Conservation (phyloP, 495 filamentous ascomycete genomes). For the Aspergillus mulundensis region DNA sequence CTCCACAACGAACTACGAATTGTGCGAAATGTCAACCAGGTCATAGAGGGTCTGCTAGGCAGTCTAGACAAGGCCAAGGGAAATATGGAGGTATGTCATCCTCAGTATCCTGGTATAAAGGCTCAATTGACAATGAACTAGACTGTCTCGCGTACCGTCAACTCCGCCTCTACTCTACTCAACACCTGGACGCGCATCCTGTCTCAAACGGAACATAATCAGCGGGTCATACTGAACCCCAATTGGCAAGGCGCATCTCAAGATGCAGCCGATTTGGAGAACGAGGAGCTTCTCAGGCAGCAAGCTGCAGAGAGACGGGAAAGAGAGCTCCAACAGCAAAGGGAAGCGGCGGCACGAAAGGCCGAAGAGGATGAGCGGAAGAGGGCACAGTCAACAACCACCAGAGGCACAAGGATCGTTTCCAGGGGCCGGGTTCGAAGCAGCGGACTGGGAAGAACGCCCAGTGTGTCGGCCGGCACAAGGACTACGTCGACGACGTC, state of each 20-base stretch:
- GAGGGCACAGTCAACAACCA: constrained; percentile 42
- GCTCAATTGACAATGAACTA: constrained; percentile 24
- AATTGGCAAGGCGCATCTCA: constrained; percentile 84
- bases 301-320: constrained; percentile 72
- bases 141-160: constrained; percentile 82
- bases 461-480: constrained; percentile 33
- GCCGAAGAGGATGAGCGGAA: constrained; percentile 70
- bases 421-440: constrained; percentile 39
- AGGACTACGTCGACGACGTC: constrained; percentile 20
- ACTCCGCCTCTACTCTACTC: constrained; percentile 86
- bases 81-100: constrained; percentile 76
- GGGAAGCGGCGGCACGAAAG: constrained; percentile 63
- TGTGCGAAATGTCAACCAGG: constrained; percentile 77
- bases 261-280: constrained; percentile 79
- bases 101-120: neutral
- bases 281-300: constrained; percentile 63
- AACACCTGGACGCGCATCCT: constrained; percentile 95
- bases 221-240: constrained; percentile 82
- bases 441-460: constrained; percentile 45
- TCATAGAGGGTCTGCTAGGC: constrained; percentile 77
- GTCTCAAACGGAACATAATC: constrained; percentile 94
- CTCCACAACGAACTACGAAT: constrained; percentile 75
- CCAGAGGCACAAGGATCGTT: constrained; percentile 43
- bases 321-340: constrained; percentile 67
- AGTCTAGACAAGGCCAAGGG: constrained; percentile 75